These are phyloP conservation scores for Neocatenulostroma microsporum DNA, from an alignment of 2,329 filamentous ascomycete species.

Conservation along the genomic window DNA sequence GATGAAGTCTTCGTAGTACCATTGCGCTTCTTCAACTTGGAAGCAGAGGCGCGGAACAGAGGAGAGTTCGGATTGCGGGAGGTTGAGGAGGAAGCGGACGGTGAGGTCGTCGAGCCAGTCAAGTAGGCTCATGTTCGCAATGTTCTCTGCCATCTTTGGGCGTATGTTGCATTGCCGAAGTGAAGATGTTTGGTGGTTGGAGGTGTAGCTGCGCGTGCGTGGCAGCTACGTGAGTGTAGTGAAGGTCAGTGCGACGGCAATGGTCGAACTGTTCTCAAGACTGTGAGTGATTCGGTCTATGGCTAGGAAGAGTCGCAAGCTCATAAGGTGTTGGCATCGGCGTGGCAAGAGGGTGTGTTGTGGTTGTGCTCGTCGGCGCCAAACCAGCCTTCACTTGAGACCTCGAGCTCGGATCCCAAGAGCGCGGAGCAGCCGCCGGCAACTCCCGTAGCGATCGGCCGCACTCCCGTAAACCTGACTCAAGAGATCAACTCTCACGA, in stretches of 20 bases:
- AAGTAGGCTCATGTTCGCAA: slow-evolving; percentile 64
- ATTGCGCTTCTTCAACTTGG: slow-evolving; percentile 98
- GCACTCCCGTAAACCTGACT: no score
- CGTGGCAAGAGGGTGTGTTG: background rate
- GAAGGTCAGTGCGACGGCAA: background rate
- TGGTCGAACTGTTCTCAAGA: background rate
- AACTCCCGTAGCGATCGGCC: no score
- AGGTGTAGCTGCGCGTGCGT: background rate
- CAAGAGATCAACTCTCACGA: no score
- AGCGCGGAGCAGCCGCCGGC: no score
- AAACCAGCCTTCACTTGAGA: no score
- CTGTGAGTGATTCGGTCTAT: no score
- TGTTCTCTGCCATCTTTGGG: background rate
- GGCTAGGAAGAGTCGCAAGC: background rate
- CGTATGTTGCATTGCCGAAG: background rate
- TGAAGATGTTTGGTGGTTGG: background rate
- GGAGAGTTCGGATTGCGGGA: slow-evolving; percentile 81
- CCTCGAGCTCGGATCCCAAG: no score
- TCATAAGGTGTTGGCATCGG: background rate
- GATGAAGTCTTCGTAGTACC: slow-evolving; percentile 99
- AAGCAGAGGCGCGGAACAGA: slow-evolving; percentile 94
- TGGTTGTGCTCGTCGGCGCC: no score
- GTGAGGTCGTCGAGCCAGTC: slow-evolving; percentile 98
- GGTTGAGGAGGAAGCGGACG: slow-evolving; percentile 96
- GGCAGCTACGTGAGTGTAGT: background rate